Base-by-base conservation (phyloP, 768 basidiomycete genomes). In the Rhodotorula diobovata region DNA sequence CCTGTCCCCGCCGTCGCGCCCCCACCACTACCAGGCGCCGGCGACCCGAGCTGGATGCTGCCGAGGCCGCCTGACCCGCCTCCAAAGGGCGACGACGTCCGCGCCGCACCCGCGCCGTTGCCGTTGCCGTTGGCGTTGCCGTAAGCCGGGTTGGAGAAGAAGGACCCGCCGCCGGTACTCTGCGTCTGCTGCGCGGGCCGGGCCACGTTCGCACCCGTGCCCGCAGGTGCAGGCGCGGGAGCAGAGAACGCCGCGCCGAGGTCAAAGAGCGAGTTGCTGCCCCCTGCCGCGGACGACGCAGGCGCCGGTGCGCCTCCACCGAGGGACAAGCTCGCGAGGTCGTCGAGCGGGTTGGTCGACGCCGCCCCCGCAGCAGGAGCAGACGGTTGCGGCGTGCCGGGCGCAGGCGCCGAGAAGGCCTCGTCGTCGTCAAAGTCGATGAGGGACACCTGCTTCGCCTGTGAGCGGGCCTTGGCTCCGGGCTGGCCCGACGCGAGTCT, bases 311-410 rank as follows among this genome's bases (percentile, higher is more conserved):
- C 14, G 25, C 39, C 18, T n/a, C n/a, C n/a, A 35, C 73, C 73
- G 46, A 75, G 70, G 14, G 70, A 68, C 23, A 75, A 56, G 16
- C 63, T 63, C 16, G 86, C 85, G 16, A 93, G 82, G 69, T 91
- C 90, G 77, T 87, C 84, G 64, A 78, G 63, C 45, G 73, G 69
- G 63, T 37, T 20, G 43, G 59, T 45, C n/a, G 30, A 1, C 3
- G 55, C 30, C 2, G 51, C 32, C 0, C 56, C 39, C 11, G 64
- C 43, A 15, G 60, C 14, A n/a, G 1, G 56, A 39, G 5, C 65
- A 39, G 15, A 4, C 32, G 8, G 2, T 20, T 6, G 20, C 37
- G 18, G 55, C 55, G 67, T 35, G 12, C 55, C 15, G 16, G 62
- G 39, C 8, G 71, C 32, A 14, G 70, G 50, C 2, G 69, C 63